Conservation (phyloP, 257 asterid species). For the Gentiana straminea region DNA sequence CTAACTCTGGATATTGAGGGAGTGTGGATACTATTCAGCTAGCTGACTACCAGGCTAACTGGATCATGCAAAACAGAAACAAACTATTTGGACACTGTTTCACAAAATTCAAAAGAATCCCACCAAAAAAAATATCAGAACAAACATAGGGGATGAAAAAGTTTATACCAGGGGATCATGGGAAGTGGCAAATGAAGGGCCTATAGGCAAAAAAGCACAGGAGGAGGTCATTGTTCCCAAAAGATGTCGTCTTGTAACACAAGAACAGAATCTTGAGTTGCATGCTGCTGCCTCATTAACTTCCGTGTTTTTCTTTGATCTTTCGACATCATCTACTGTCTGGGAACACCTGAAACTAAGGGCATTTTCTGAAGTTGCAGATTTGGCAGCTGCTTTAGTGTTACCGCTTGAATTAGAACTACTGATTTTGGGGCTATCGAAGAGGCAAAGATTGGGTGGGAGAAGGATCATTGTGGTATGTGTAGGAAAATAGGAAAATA, state of each 20-base stretch:
- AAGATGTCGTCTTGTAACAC: conserved; percentile 44
- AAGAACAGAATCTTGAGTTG: conserved; percentile 32
- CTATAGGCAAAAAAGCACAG: conserved; percentile 28
- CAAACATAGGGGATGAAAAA: conserved; percentile 3
- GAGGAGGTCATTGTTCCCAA: conserved; percentile 29
- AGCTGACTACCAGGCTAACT: too few relatives aligned
- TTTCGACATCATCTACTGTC: conserved; percentile 2
- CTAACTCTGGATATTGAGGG: too few relatives aligned
- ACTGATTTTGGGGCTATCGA: not conserved
- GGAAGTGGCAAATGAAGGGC: conserved; percentile 31
- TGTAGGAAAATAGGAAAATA: too few relatives aligned
- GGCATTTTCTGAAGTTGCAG: conserved; percentile 8
- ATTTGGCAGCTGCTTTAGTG: not conserved
- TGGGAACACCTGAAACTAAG: conserved; percentile 7
- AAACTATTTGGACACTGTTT: not conserved
- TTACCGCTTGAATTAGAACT: not conserved
- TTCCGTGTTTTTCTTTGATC: conserved; percentile 14
- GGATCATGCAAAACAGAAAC: too few relatives aligned
- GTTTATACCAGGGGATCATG: conserved; percentile 36
- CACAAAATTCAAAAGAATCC: too few relatives aligned
- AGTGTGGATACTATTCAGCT: too few relatives aligned
- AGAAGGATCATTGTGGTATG: conserved; percentile 1
- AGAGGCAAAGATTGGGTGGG: not conserved
- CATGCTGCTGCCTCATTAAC: conserved; percentile 5
- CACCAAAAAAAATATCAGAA: not conserved